A percentile compares a stretch with the other conserved stretches of the same genome.
phyloP scores from a whole-genome alignment of 1,139 yeast species.

The Geotrichum carabidarum region DNA sequence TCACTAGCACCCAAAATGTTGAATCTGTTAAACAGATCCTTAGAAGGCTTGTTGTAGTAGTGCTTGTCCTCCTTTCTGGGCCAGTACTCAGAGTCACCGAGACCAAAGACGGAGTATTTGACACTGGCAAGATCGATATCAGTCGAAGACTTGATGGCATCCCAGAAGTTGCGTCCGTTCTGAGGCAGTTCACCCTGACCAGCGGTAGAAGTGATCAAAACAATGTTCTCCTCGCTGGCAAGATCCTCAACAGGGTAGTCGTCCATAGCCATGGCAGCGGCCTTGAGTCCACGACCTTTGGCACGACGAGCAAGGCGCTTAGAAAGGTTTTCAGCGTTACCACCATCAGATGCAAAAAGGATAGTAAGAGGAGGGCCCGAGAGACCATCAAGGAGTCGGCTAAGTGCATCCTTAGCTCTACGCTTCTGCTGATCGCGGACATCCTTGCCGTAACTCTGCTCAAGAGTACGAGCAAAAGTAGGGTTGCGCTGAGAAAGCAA shows the following conservation, averaged over 20 bases:
- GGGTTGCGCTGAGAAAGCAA: slow-evolving; percentile 69
- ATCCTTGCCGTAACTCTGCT: slow-evolving; percentile 57
- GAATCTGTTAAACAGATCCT: slow-evolving; percentile 63
- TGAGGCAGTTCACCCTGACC: slow-evolving; percentile 98
- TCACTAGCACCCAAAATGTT: slow-evolving; percentile 67
- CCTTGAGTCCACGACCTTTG: slow-evolving; percentile 76
- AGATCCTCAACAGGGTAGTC: slow-evolving; percentile 77
- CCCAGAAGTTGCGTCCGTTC: slow-evolving; percentile 91
- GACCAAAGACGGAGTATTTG: slow-evolving; percentile 74
- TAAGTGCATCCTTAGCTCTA: slow-evolving; percentile 73
- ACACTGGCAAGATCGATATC: slow-evolving; percentile 70
- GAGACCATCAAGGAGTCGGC: slow-evolving; percentile 72
- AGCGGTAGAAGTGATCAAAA: slow-evolving; percentile 81
- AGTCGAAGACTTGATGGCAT: slow-evolving; percentile 60
- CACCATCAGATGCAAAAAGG: slow-evolving; percentile 93
- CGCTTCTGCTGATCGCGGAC: slow-evolving; percentile 56
- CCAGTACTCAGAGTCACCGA: slow-evolving; percentile 95
- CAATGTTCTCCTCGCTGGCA: slow-evolving; percentile 73
- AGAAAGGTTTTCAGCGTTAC: slow-evolving; percentile 81
- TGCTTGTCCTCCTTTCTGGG: slow-evolving; percentile 94
- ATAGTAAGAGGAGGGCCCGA: slow-evolving; percentile 91
- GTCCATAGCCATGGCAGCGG: slow-evolving; percentile 76
- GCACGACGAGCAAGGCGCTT: slow-evolving; percentile 82
- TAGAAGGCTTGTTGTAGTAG: slow-evolving; percentile 88
- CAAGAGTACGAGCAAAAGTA: slow-evolving; percentile 67